These are phyloP conservation scores for Pseudogymnoascus verrucosus DNA, from an alignment of 2,329 filamentous ascomycete genomes.

Conservation along the genomic window DNA sequence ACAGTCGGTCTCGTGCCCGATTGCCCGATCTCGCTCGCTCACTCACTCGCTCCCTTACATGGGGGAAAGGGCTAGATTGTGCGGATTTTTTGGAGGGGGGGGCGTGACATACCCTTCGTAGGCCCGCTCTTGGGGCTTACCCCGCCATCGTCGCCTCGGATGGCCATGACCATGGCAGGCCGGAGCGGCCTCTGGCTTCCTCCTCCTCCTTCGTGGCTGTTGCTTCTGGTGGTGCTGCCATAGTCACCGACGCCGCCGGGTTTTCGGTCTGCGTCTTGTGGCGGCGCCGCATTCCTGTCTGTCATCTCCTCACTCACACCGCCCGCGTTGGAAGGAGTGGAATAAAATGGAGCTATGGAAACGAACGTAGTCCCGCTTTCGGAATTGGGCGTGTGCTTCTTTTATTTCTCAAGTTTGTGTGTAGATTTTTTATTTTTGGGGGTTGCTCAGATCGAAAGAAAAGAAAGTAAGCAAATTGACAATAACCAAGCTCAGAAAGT, in stretches of 20 bases:
- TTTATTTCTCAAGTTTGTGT: too few species aligned
- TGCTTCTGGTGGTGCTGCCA: background rate
- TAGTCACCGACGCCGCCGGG: background rate
- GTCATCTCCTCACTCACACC: background rate
- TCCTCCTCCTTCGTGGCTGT: background rate
- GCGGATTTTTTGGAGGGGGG: background rate
- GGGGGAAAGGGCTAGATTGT: background rate
- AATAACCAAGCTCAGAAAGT: too few species aligned
- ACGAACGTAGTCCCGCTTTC: background rate
- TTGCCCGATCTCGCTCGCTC: background rate
- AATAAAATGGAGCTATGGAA: background rate
- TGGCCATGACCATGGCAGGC: background rate
- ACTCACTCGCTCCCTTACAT: background rate
- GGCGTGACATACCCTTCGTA: background rate
- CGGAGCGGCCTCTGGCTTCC: background rate
- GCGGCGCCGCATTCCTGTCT: background rate
- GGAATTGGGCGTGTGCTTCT: too few species aligned
- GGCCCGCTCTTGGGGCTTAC: slow-evolving; percentile 4
- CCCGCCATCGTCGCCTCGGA: slow-evolving; percentile 3
- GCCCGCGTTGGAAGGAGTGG: background rate
- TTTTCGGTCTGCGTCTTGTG: background rate
- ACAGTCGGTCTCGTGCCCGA: background rate
- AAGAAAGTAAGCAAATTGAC: background rate
- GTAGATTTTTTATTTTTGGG: background rate
- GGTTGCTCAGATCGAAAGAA: background rate